Evolutionary conservation across 352 stramenopile genomes (phyloP).

Genomic region (Phytopythium sindhum): DNA sequence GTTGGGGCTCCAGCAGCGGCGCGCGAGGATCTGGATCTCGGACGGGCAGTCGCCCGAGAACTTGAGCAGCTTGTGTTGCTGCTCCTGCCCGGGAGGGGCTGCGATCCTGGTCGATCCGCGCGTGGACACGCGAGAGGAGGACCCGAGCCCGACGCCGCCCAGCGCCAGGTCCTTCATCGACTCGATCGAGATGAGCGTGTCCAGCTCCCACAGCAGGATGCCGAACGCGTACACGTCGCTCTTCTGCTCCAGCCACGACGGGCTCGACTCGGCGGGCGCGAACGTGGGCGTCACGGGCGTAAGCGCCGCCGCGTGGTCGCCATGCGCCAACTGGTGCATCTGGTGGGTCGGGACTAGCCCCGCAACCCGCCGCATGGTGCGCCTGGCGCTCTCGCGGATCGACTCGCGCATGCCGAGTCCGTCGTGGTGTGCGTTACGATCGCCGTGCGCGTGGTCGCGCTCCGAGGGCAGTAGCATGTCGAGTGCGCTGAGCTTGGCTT

Average conservation of each 20-base stretch:
- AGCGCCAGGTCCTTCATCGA: constrained; percentile 41
- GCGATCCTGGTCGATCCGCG: neutral
- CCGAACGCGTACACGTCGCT: constrained; percentile 71
- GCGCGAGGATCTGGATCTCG: constrained; percentile 50
- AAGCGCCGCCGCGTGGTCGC: constrained; percentile 3
- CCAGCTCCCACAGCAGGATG: constrained; percentile 69
- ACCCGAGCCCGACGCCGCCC: constrained; percentile 1
- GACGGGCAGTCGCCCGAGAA: constrained; percentile 59
- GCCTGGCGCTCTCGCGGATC: constrained; percentile 36
- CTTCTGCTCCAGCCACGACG: constrained; percentile 37
- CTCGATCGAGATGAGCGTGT: constrained; percentile 68
- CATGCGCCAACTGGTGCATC: neutral
- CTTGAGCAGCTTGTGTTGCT: constrained; percentile 52
- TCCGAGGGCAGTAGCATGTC: constrained; percentile 44
- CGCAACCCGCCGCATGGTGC: neutral
- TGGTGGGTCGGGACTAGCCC: constrained; percentile 5
- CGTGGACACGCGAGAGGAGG: neutral
- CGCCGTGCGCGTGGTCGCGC: neutral
- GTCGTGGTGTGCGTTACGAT: constrained; percentile 13
- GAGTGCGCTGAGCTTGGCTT: constrained; percentile 76
- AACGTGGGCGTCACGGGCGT: constrained; percentile 11
- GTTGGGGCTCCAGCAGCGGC: constrained; percentile 61
- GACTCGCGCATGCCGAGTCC: constrained; percentile 29
- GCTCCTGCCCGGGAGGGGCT: neutral
- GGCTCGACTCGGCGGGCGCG: constrained; percentile 9